phyloP scores from a whole-genome alignment of 306 rosid genomes.

The Cucurbita moschata region DNA sequence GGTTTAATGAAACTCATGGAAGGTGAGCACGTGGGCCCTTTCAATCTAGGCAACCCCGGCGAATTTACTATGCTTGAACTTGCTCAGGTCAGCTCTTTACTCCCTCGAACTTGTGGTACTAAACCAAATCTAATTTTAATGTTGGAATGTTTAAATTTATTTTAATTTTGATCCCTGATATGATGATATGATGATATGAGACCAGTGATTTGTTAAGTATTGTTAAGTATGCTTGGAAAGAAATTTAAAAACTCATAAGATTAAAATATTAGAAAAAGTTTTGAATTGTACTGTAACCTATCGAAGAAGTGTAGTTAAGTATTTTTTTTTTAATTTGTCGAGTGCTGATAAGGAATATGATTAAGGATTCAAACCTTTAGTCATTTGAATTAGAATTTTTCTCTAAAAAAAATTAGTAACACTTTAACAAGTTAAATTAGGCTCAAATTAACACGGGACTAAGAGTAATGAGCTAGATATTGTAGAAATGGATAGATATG shows the following conservation, averaged over 20 bases:
- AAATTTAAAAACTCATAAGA: not conserved
- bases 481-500: too few species aligned
- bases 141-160: not conserved
- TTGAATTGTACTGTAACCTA: not conserved
- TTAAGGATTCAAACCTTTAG: too few species aligned
- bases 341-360: too few species aligned
- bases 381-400: too few species aligned
- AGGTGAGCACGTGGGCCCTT: conserved; percentile 91
- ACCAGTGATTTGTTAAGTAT: not conserved
- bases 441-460: too few species aligned
- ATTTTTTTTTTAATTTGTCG: too few species aligned
- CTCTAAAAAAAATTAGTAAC: too few species aligned
- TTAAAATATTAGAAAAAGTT: not conserved
- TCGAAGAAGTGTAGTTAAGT: too few species aligned
- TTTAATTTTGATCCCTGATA: not conserved
- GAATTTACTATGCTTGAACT: conserved; percentile 99
- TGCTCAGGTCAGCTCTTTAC: conserved; percentile 46
- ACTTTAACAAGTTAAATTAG: too few species aligned
- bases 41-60: conserved; percentile 94
- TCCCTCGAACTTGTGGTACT: not conserved
- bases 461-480: too few species aligned
- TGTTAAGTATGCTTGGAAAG: too few species aligned
- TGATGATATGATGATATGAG: not conserved
- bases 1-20: conserved; percentile 84
- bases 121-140: not conserved